A percentile compares a stretch with the other conserved stretches of the same genome.
Evolutionary conservation across 305 asterid species (phyloP).

Genomic region (Striga hermonthica): DNA sequence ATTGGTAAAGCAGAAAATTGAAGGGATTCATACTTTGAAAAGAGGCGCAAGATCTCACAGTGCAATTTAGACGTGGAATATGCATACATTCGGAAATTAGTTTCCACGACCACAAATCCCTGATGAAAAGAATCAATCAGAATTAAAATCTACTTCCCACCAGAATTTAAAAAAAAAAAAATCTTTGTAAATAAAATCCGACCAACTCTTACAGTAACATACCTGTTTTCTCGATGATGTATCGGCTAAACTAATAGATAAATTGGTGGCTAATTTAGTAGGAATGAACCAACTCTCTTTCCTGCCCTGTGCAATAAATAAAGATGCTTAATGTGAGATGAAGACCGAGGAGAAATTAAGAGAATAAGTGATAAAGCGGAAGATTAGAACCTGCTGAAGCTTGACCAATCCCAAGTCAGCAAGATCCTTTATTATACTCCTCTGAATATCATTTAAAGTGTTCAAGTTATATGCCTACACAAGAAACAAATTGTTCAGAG

Average conservation of each 20-base stretch:
- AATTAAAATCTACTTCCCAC: not conserved
- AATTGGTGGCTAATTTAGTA: slow-evolving; percentile 90
- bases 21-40: slow-evolving; percentile 56
- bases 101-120: slow-evolving; percentile 97
- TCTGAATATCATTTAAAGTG: slow-evolving; percentile 72
- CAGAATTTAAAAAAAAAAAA: slow-evolving; percentile 2
- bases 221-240: slow-evolving; percentile 87
- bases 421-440: slow-evolving; percentile 73
- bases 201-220: slow-evolving; percentile 20
- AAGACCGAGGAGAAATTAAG: slow-evolving; percentile 7
- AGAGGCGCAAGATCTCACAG: slow-evolving; percentile 86
- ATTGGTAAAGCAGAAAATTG: not conserved
- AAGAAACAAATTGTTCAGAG: slow-evolving; percentile 29
- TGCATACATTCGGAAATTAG: slow-evolving; percentile 89
- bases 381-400: slow-evolving; percentile 78
- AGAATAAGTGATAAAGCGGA: slow-evolving; percentile 23
- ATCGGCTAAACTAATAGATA: slow-evolving; percentile 92
- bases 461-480: slow-evolving; percentile 76
- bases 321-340: slow-evolving; percentile 24
- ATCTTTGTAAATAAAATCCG: not conserved
- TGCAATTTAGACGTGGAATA: slow-evolving; percentile 90
- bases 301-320: slow-evolving; percentile 57
- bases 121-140: slow-evolving; percentile 31
- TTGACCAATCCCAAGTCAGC: slow-evolving; percentile 88
- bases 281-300: slow-evolving; percentile 97